Evolutionary conservation across 2,329 filamentous ascomycete species (phyloP).

Genomic region (Myriangium duriaei): DNA sequence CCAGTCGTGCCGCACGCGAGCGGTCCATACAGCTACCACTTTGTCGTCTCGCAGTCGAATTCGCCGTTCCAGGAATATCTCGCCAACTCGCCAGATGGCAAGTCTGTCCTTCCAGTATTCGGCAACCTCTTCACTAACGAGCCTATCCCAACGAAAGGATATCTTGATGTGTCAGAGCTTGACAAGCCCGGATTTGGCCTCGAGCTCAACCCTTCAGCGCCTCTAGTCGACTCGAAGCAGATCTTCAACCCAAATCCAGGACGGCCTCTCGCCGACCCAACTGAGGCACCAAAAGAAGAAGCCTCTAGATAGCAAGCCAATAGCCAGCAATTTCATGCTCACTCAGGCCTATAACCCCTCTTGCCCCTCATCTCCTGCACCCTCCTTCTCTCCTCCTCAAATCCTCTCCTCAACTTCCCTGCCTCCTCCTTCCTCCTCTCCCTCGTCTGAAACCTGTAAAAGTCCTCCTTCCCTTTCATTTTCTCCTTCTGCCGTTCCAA

Average conservation of each 20-base stretch:
- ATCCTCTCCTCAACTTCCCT: constrained; percentile 53
- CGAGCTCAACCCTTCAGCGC: constrained; percentile 69
- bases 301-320: not conserved
- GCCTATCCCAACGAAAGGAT: constrained; percentile 74
- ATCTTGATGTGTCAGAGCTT: constrained; percentile 57
- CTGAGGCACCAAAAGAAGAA: constrained; percentile 11
- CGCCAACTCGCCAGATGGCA: constrained; percentile 82
- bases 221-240: constrained; percentile 62
- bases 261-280: constrained; percentile 25
- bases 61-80: constrained; percentile 93
- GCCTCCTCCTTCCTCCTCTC: constrained; percentile 69
- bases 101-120: constrained; percentile 82
- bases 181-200: constrained; percentile 88
- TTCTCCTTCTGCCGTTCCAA: constrained; percentile 51
- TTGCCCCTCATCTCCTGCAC: constrained; percentile 58
- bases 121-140: constrained; percentile 84
- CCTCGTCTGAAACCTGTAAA: constrained; percentile 73
- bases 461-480: constrained; percentile 53
- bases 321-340: no score
- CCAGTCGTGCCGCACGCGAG: constrained; percentile 92
- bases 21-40: constrained; percentile 91
- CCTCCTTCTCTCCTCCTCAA: constrained; percentile 64
- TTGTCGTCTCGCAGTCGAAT: constrained; percentile 85
- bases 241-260: constrained; percentile 55
- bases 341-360: constrained; percentile 31